Percentiles rank a stretch among this genome's conserved stretches.
These are phyloP conservation scores for Diaporthe sp. DNA, from an alignment of 2,329 filamentous ascomycete species.

Conservation along the genomic window DNA sequence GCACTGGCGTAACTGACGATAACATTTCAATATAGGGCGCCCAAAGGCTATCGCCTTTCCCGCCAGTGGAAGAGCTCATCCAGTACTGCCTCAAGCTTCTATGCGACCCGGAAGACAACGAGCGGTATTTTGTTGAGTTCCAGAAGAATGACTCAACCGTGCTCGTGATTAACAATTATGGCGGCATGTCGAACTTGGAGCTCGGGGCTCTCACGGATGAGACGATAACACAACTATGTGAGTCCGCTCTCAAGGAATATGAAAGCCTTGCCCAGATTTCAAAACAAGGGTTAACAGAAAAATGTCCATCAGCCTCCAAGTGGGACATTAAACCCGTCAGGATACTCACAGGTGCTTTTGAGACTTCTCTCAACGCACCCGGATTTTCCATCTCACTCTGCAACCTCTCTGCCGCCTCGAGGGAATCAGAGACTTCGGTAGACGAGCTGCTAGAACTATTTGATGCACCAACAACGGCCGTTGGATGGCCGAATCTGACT, in stretches of 20 bases:
- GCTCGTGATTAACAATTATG: slow-evolving; percentile 67
- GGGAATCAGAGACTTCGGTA: slow-evolving; percentile 37
- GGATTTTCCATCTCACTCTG: slow-evolving; percentile 66
- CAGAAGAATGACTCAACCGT: slow-evolving; percentile 55
- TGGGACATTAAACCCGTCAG: slow-evolving; percentile 60
- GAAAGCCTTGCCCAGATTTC: not conserved
- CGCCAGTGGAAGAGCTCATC: slow-evolving; percentile 50
- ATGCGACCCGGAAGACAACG: slow-evolving; percentile 61
- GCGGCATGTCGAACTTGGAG: slow-evolving; percentile 65
- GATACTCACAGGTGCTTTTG: slow-evolving; percentile 59
- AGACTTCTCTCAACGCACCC: slow-evolving; percentile 65
- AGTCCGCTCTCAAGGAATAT: not conserved
- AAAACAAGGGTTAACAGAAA: slow-evolving; percentile 3
- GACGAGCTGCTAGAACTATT: slow-evolving; percentile 58
- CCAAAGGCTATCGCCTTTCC: slow-evolving; percentile 51
- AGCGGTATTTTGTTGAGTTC: slow-evolving; percentile 63
- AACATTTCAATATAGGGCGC: slow-evolving; percentile 41
- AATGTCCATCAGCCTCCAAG: slow-evolving; percentile 39
- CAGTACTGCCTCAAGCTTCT: slow-evolving; percentile 63
- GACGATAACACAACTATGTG: slow-evolving; percentile 57
- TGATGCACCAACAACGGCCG: slow-evolving; percentile 60
- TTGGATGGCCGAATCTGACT: slow-evolving; percentile 56
- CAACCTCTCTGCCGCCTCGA: slow-evolving; percentile 54
- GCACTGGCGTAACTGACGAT: slow-evolving; percentile 3
- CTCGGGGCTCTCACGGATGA: slow-evolving; percentile 65